These are phyloP conservation scores for Trichoderma sp. DNA, from an alignment of 2,329 filamentous ascomycete species.

Conservation along the genomic window DNA sequence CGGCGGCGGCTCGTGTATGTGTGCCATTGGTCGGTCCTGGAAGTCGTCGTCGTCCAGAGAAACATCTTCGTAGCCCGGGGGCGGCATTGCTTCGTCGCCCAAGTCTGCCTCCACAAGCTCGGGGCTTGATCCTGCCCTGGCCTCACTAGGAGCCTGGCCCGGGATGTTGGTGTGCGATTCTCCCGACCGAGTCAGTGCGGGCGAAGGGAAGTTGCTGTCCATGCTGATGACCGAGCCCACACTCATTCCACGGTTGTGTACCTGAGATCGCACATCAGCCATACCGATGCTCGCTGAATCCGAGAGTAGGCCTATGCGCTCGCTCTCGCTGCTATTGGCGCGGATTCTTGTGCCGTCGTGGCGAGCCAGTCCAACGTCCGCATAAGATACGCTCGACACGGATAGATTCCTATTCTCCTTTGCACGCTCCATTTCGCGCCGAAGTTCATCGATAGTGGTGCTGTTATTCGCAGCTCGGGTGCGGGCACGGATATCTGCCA, in stretches of 20 bases:
- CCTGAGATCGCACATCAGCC: slow-evolving; percentile 33
- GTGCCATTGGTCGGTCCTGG: slow-evolving; percentile 39
- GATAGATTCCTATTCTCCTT: slow-evolving; percentile 61
- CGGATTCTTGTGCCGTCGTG: slow-evolving; percentile 75
- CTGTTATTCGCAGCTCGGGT: slow-evolving; percentile 46
- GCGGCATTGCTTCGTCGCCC: slow-evolving; percentile 46
- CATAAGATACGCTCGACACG: slow-evolving; percentile 74
- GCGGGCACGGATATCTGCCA: slow-evolving; percentile 63
- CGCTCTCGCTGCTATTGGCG: slow-evolving; percentile 70
- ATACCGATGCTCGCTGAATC: slow-evolving; percentile 63
- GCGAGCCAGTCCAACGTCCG: slow-evolving; percentile 69
- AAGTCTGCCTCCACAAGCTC: slow-evolving; percentile 52
- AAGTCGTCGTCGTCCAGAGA: slow-evolving; percentile 40
- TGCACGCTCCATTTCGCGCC: slow-evolving; percentile 53
- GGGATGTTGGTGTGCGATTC: slow-evolving; percentile 45
- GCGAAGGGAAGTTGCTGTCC: slow-evolving; percentile 44
- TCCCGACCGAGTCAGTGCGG: slow-evolving; percentile 37
- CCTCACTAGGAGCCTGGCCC: slow-evolving; percentile 30
- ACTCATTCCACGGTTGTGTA: slow-evolving; percentile 46
- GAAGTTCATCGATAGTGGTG: slow-evolving; percentile 58
- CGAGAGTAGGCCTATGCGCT: slow-evolving; percentile 67
- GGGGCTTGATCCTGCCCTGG: slow-evolving; percentile 48
- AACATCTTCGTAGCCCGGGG: slow-evolving; percentile 54
- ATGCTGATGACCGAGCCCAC: slow-evolving; percentile 56
- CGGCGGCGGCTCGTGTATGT: slow-evolving; percentile 49